phyloP scores from a whole-genome alignment of 2,329 filamentous ascomycete genomes.

The Canariomyces notabilis region DNA sequence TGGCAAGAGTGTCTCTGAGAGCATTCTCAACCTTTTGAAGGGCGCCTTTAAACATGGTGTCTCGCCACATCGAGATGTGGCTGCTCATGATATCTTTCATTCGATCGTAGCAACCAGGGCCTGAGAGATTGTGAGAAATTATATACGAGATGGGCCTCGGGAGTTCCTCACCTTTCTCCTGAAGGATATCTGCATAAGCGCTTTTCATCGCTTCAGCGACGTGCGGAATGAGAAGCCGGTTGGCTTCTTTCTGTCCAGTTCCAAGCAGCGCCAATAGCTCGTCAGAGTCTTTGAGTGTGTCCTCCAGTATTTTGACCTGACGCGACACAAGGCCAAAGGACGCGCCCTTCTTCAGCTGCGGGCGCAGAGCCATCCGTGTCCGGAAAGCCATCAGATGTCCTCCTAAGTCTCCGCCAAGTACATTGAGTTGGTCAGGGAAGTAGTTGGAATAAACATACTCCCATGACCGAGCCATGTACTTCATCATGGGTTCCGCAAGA shows the following conservation, averaged over 20 bases:
- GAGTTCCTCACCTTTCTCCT: conserved; percentile 37
- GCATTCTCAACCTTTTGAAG: conserved; percentile 36
- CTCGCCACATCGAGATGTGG: conserved; percentile 37
- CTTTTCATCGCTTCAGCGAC: conserved; percentile 41
- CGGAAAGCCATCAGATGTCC: conserved; percentile 25
- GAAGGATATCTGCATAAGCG: conserved; percentile 41
- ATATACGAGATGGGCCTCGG: too few species aligned
- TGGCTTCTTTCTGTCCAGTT: conserved; percentile 46
- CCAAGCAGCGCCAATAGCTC: conserved; percentile 31
- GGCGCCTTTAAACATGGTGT: conserved; percentile 46
- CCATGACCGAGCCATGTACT: conserved; percentile 24
- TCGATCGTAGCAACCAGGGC: conserved; percentile 41
- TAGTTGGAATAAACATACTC: conserved; percentile 25
- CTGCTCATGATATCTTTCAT: conserved; percentile 48
- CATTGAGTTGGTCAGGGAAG: conserved; percentile 22
- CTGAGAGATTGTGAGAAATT: conserved; percentile 19
- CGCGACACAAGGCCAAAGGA: conserved; percentile 29
- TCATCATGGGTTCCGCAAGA: conserved; percentile 12
- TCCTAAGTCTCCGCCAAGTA: conserved; percentile 17
- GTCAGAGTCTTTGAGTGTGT: neutral
- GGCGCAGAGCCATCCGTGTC: conserved; percentile 19
- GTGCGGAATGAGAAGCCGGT: conserved; percentile 47
- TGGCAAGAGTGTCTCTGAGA: conserved; percentile 34
- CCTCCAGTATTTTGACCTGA: conserved; percentile 29
- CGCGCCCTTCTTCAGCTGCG: conserved; percentile 18